Conservation (phyloP, 345 rosid species). For the Heritiera fomes region DNA sequence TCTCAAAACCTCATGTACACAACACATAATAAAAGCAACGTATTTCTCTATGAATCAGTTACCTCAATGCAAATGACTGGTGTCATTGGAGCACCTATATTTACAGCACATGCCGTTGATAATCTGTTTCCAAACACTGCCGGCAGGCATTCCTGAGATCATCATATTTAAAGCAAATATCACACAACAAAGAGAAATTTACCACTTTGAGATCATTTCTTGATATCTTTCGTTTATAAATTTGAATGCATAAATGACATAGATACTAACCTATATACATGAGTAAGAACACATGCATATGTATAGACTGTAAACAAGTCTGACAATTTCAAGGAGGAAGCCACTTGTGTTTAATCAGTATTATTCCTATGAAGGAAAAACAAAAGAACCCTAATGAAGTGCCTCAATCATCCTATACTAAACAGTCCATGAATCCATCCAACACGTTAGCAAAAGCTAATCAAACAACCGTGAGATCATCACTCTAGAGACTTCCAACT, state of each 20-base stretch:
- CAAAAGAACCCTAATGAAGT: background rate
- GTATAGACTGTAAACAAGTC: background rate
- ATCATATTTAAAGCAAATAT: constrained; percentile 38
- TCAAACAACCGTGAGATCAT: background rate
- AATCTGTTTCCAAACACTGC: constrained; percentile 93
- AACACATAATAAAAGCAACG: background rate
- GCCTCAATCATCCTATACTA: constrained; percentile 3
- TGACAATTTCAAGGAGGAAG: background rate
- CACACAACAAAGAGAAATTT: background rate
- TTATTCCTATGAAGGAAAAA: background rate
- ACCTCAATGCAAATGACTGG: constrained; percentile 91
- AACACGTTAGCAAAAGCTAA: background rate
- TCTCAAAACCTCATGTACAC: background rate
- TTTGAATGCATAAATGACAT: background rate
- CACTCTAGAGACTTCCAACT: background rate
- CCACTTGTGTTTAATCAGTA: background rate
- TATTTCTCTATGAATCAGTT: constrained; percentile 17
- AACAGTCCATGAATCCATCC: background rate
- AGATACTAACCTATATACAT: background rate
- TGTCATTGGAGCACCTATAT: constrained; percentile 84
- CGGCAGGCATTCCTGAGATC: constrained; percentile 19
- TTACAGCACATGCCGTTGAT: constrained; percentile 86
- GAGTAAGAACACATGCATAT: background rate
- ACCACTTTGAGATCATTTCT: background rate
- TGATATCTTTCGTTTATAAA: background rate